These are phyloP conservation scores for Saururus chinensis DNA, from an alignment of 164 flowering plant species.

Conservation along the genomic window DNA sequence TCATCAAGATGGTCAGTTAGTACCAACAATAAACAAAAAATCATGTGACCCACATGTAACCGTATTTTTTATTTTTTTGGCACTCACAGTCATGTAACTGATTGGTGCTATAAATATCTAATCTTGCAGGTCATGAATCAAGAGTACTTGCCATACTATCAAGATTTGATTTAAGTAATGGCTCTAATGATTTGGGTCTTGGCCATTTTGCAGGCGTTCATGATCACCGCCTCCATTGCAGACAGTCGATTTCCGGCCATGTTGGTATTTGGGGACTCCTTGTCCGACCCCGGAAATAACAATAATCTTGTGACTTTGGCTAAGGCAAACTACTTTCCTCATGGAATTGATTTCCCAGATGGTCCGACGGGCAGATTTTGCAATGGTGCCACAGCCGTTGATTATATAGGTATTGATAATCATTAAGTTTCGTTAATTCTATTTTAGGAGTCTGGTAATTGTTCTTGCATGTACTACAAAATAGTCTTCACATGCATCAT, in stretches of 20 bases:
- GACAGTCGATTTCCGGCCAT: constrained; percentile 32
- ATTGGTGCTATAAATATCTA: no score
- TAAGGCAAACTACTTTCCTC: constrained; percentile 58
- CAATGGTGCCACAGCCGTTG: constrained; percentile 35
- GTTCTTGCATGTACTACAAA: background rate
- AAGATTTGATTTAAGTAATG: background rate
- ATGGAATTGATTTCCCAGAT: constrained; percentile 56
- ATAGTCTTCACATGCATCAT: no score
- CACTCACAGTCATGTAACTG: no score
- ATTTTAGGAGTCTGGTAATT: background rate
- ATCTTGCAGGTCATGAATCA: no score
- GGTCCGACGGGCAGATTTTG: constrained; percentile 79
- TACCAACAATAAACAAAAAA: no score
- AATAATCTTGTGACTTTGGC: constrained; percentile 43
- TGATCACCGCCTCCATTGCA: background rate
- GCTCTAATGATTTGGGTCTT: background rate
- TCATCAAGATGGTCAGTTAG: no score
- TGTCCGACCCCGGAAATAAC: constrained; percentile 71
- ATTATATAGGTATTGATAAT: constrained; percentile 7
- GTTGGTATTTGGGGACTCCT: constrained; percentile 68
- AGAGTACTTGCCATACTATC: no score
- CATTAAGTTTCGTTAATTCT: background rate
- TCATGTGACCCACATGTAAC: no score
- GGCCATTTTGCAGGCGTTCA: background rate
- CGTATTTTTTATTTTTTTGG: no score